Evolutionary conservation across 1,284 basidiomycete genomes (phyloP).

Genomic region (Irpex sp.): DNA sequence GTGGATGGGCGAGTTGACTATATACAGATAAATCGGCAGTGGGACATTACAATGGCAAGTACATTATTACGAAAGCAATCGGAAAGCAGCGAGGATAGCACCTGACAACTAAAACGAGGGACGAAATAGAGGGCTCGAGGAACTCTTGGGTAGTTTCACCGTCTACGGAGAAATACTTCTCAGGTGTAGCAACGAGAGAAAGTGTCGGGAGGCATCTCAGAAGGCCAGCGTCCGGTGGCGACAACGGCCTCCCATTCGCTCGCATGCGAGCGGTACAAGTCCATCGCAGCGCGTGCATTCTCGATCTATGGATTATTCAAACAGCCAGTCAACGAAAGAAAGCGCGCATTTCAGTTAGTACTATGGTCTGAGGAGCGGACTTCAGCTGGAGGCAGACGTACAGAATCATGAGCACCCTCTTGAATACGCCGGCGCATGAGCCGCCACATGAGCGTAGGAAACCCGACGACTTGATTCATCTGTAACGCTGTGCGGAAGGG

Average conservation of each 20-base stretch:
- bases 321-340: not conserved
- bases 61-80: too few relatives aligned
- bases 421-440: constrained; percentile 74
- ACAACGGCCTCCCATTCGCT: constrained; percentile 66
- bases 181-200: constrained; percentile 76
- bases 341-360: not conserved
- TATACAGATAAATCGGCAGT: too few relatives aligned
- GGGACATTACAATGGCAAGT: too few relatives aligned
- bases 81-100: too few relatives aligned
- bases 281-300: constrained; percentile 71
- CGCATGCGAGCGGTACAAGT: constrained; percentile 69
- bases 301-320: constrained; percentile 47
- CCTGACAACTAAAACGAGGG: too few relatives aligned
- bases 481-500: constrained; percentile 71
- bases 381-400: constrained; percentile 33
- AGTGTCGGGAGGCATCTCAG: constrained; percentile 67
- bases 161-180: constrained; percentile 2
- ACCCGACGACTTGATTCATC: constrained; percentile 56
- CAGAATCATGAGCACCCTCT: constrained; percentile 65
- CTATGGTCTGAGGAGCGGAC: not conserved
- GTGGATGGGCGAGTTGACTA: too few relatives aligned
- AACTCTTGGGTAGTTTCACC: too few relatives aligned
- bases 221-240: constrained; percentile 65
- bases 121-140: too few relatives aligned
- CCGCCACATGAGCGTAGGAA: constrained; percentile 76